Base-by-base conservation (phyloP, 352 stramenopile species). In the Peronospora tabacina region DNA sequence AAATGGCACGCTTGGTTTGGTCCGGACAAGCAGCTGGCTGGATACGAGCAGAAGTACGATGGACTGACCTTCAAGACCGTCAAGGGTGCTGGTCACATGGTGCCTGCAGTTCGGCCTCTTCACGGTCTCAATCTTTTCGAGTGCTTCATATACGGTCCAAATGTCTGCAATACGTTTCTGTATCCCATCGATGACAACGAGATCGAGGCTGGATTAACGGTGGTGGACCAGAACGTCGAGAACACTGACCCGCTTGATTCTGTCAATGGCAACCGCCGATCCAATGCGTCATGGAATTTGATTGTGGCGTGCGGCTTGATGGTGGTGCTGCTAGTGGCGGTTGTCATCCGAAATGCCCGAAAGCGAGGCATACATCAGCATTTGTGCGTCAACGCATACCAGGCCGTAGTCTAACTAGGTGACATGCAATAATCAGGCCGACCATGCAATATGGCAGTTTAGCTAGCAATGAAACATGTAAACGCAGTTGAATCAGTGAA, bases 61-160 rank as follows among this genome's bases (percentile, higher is more conserved):
- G 82, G 77, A 3, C 44, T 97, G 12, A 82, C 72, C 5, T 97
- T 95, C 70, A 72, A 95, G 48, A 97, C 89, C 0, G 90, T 97
- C 57, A 91, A 95, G 51, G 90, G 87, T 12, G 84, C 85, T 12
- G 91, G 91, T 1, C 88, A 97, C 65, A 93, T 96, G 77, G 89
- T 96, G 40, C 75, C 75, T 1, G 72, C 70, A 0, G 76, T 87
- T 40, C 77, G 79, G 22, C 82, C 82, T 22, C 61, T 85, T n/a
- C 76, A 85, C 44, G 74, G 73, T 7, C 70, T 90, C 29, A 65
- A 83, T 59, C 76, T 94, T 47, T 85, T 91, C 40, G 74, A 94
- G 53, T 85, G 77, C 52, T 93, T 94, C 69, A 67, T 95, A 34
- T 78, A 69, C 30, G 74, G 76, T 12, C 67, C 83, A 7, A 68